A percentile compares a stretch with the other conserved stretches of the same genome.
Conservation (phyloP, 2,329 filamentous ascomycete species). For the Penicillium sclerotiorum region DNA sequence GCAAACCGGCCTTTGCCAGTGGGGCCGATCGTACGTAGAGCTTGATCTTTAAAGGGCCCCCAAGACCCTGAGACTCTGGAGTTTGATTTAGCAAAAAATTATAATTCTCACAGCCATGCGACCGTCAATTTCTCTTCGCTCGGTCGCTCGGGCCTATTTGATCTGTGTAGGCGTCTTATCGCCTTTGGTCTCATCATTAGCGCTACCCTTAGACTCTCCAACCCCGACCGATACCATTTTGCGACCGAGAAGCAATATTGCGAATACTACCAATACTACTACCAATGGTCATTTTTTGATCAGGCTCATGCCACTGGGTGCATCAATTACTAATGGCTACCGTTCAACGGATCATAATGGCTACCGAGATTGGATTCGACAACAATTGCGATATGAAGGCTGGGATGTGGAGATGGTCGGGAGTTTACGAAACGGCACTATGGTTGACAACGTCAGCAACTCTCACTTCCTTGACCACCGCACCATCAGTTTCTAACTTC, state of each 20-base stretch:
- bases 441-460: slow-evolving; percentile 28
- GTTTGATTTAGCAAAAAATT: no score
- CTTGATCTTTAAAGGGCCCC: no score
- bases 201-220: no score
- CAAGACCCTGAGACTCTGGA: no score
- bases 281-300: slow-evolving; percentile 9
- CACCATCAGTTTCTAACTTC: no score
- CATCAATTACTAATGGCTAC: slow-evolving; percentile 43
- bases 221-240: not conserved
- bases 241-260: no score
- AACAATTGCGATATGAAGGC: slow-evolving; percentile 33
- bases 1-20: not conserved
- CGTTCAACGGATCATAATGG: slow-evolving; percentile 38
- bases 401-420: slow-evolving; percentile 35
- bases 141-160: not conserved
- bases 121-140: not conserved
- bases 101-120: not conserved
- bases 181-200: not conserved
- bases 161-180: not conserved
- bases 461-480: no score
- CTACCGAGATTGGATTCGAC: slow-evolving; percentile 42
- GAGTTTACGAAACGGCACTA: slow-evolving; percentile 25
- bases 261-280: not conserved
- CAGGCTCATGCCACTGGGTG: slow-evolving; percentile 34
- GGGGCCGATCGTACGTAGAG: no score